Conservation (phyloP, 2,329 filamentous ascomycete genomes). For the Aotearoamyces nothofagi region DNA sequence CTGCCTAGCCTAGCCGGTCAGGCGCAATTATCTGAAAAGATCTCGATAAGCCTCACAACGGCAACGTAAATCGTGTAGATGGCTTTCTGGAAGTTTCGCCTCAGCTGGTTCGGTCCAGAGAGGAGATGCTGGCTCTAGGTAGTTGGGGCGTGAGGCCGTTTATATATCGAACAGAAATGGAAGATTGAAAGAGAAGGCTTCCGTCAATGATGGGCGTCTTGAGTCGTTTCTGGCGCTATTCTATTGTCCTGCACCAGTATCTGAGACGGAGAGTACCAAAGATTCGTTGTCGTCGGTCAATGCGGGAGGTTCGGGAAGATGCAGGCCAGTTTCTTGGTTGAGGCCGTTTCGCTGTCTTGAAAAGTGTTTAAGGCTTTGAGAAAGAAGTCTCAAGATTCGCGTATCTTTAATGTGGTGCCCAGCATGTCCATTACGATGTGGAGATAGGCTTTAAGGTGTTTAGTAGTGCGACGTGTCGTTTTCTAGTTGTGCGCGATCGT, state of each 20-base stretch:
- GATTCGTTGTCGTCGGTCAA: slow-evolving; percentile 7
- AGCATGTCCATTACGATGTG: no score
- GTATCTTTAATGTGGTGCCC: no score
- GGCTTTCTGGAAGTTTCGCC: no score
- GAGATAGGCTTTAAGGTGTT: no score
- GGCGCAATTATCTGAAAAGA: slow-evolving; percentile 5
- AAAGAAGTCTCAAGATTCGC: no score
- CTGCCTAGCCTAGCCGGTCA: slow-evolving; percentile 13
- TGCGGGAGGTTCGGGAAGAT: slow-evolving; percentile 16
- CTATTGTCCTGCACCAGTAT: slow-evolving; percentile 2
- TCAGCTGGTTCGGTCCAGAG: no score
- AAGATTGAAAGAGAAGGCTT: slow-evolving; percentile 10
- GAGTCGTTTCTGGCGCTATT: slow-evolving; percentile 1
- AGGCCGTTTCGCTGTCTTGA: no score
- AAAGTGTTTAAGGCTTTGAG: no score
- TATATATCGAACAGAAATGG: slow-evolving; percentile 1
- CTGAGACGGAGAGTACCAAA: background rate
- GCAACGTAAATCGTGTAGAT: background rate
- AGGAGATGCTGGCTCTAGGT: no score
- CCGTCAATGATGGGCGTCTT: slow-evolving; percentile 8
- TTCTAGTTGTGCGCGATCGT: no score
- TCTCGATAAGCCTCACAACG: slow-evolving; percentile 4
- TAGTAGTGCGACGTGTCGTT: no score
- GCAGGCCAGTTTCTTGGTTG: slow-evolving; percentile 12
- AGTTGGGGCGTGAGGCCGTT: no score